These are phyloP conservation scores for Monilinia aucupariae DNA, from an alignment of 2,329 filamentous ascomycete species.

Conservation along the genomic window DNA sequence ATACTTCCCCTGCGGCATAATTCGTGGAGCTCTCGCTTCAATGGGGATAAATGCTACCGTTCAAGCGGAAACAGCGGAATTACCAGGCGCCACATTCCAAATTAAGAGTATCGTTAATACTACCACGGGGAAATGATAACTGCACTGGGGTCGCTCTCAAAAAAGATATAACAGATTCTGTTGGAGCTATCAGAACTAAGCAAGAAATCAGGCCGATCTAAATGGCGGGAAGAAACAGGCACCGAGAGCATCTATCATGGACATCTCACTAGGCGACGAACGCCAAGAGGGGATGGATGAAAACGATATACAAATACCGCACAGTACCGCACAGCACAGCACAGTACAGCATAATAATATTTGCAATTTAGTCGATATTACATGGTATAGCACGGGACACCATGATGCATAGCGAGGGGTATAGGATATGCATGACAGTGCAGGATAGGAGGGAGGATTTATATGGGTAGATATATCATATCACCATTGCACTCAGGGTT, in stretches of 20 bases:
- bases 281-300: not conserved
- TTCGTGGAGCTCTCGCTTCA: conserved; percentile 85
- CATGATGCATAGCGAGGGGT: not conserved
- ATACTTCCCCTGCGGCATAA: conserved; percentile 91
- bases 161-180: not conserved
- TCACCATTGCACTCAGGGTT: not conserved
- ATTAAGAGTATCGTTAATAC: conserved; percentile 69
- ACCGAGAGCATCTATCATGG: not conserved
- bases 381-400: not conserved
- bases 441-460: not conserved
- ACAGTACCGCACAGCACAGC: not conserved
- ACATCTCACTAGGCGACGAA: not conserved
- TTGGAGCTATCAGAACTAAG: not conserved
- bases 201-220: not conserved
- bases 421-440: not conserved
- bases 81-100: conserved; percentile 89
- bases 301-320: not conserved
- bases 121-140: conserved; percentile 8
- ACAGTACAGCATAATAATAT: not conserved
- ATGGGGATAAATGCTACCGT: conserved; percentile 88
- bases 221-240: not conserved
- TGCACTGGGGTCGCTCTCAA: not conserved
- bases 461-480: not conserved
- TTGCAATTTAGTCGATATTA: not conserved
- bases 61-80: conserved; percentile 79